Evolutionary conservation across 768 basidiomycete genomes (phyloP).

Genomic region (Chalciporus pseudorubinellus): DNA sequence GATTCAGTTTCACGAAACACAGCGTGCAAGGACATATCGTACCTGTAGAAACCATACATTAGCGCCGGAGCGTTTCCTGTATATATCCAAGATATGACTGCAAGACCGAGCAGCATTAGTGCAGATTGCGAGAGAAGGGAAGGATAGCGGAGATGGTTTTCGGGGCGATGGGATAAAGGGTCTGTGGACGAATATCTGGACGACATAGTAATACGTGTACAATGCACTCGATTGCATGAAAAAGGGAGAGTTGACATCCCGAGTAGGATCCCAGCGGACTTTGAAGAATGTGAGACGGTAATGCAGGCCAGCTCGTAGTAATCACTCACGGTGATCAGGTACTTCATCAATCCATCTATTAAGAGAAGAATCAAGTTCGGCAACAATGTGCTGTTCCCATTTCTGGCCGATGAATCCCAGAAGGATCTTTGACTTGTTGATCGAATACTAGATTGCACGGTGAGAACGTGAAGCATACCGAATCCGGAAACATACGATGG

Average conservation of each 20-base stretch:
- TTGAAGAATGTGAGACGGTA: constrained; percentile 8
- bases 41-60: constrained; percentile 32
- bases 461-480: background rate
- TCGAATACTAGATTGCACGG: constrained; percentile 54
- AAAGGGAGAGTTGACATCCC: constrained; percentile 33
- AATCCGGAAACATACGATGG: constrained; percentile 44
- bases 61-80: constrained; percentile 35
- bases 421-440: constrained; percentile 58
- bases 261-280: constrained; percentile 46
- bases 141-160: constrained; percentile 45
- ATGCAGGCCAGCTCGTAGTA: background rate
- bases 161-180: constrained; percentile 71
- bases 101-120: constrained; percentile 81
- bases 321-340: constrained; percentile 41
- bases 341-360: constrained; percentile 78
- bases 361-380: constrained; percentile 70
- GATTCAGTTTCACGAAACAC: background rate
- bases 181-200: constrained; percentile 72
- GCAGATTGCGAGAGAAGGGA: constrained; percentile 76
- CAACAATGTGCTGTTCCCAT: constrained; percentile 65
- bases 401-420: constrained; percentile 48
- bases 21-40: background rate
- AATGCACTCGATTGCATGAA: constrained; percentile 51
- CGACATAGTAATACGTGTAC: constrained; percentile 52
- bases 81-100: constrained; percentile 65